phyloP scores from a whole-genome alignment of 129 eudicot species.

The Saussurea involucrata region DNA sequence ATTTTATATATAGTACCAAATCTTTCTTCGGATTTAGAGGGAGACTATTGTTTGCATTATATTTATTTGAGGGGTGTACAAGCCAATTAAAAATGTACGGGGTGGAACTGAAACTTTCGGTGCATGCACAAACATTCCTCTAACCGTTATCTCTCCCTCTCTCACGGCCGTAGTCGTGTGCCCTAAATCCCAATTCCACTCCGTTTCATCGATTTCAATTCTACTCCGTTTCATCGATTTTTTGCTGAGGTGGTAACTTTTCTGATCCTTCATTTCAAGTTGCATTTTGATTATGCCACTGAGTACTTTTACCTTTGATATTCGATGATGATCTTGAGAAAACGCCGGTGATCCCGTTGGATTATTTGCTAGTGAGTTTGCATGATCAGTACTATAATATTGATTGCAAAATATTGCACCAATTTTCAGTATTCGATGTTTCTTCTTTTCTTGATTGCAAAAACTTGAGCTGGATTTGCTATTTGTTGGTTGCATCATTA shows the following conservation, averaged over 20 bases:
- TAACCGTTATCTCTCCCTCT: slow-evolving; percentile 4
- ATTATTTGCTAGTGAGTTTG: slow-evolving; percentile 8
- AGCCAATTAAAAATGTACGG: background rate
- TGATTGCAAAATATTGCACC: background rate
- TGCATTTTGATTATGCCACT: background rate
- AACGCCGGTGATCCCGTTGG: slow-evolving; percentile 12
- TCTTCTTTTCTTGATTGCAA: background rate
- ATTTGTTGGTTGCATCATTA: background rate
- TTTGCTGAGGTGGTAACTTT: slow-evolving; percentile 6
- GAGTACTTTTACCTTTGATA: background rate
- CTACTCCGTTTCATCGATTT: slow-evolving; percentile 6
- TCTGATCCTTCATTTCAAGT: background rate
- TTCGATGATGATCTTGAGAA: background rate
- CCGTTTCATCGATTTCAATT: slow-evolving; percentile 11
- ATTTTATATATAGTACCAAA: no score
- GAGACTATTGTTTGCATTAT: no score
- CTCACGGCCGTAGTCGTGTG: slow-evolving; percentile 1
- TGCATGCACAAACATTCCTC: slow-evolving; percentile 7
- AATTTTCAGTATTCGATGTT: background rate
- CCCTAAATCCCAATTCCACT: slow-evolving; percentile 16
- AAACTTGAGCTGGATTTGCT: background rate
- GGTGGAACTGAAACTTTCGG: slow-evolving; percentile 6
- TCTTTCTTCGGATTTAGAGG: no score
- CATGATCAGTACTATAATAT: background rate
- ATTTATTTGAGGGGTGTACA: background rate